Conservation (phyloP, 2,329 filamentous ascomycete species). For the Didymosphaeria variabile region DNA sequence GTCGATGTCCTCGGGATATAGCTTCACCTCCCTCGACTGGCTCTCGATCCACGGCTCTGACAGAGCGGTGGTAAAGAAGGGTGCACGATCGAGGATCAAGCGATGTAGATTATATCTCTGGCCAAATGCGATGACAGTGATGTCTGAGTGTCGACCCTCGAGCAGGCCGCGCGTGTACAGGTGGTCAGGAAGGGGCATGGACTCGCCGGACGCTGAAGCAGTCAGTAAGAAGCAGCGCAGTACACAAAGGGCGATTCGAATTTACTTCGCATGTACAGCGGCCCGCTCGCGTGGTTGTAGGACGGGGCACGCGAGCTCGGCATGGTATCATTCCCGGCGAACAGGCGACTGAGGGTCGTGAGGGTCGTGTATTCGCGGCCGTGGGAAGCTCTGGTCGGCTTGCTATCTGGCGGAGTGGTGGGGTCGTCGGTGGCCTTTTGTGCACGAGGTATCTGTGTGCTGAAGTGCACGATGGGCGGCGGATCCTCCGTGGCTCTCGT, state of each 20-base stretch:
- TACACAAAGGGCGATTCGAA: background rate
- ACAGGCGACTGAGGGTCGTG: slow-evolving; percentile 56
- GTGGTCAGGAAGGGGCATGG: slow-evolving; percentile 59
- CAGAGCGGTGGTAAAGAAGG: slow-evolving; percentile 64
- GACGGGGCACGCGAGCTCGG: slow-evolving; percentile 53
- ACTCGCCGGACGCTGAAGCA: slow-evolving; percentile 43
- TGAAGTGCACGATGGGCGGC: slow-evolving; percentile 40
- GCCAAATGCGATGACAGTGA: slow-evolving; percentile 62
- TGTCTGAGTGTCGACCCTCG: slow-evolving; percentile 63
- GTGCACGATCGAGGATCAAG: slow-evolving; percentile 63
- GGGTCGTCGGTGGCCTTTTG: slow-evolving; percentile 62
- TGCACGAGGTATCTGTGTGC: slow-evolving; percentile 51
- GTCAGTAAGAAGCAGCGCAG: slow-evolving; percentile 25
- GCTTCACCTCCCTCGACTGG: slow-evolving; percentile 59
- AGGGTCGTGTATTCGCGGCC: slow-evolving; percentile 52
- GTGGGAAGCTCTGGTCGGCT: slow-evolving; percentile 36
- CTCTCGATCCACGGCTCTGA: slow-evolving; percentile 66
- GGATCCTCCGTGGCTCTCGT: slow-evolving; percentile 38
- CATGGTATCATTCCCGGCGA: slow-evolving; percentile 52
- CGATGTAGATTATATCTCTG: slow-evolving; percentile 63
- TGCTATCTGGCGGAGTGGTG: slow-evolving; percentile 49
- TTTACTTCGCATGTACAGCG: slow-evolving; percentile 45
- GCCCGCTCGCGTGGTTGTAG: slow-evolving; percentile 50
- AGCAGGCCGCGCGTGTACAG: slow-evolving; percentile 62
- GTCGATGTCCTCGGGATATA: slow-evolving; percentile 64